Conservation (phyloP, 495 filamentous ascomycete genomes). For the Trichoderma reesei region DNA sequence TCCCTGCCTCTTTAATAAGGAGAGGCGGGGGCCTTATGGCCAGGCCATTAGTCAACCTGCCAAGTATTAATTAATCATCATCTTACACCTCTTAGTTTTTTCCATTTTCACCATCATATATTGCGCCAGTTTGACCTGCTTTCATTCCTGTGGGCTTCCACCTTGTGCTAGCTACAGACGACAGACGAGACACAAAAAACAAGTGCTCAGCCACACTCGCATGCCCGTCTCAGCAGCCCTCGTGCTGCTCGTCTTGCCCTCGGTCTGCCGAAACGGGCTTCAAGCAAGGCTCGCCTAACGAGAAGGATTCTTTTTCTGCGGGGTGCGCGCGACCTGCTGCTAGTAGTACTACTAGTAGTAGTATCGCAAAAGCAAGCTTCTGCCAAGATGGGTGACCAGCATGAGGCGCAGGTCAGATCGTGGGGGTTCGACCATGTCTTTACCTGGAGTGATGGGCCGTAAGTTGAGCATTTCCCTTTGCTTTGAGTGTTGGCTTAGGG, state of each 20-base stretch:
- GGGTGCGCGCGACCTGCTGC: background rate
- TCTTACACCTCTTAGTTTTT: no score
- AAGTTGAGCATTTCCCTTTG: slow-evolving; percentile 23
- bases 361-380: background rate
- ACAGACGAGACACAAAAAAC: no score
- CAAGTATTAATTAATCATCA: no score
- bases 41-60: no score
- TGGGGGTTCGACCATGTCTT: slow-evolving; percentile 75
- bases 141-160: background rate
- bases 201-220: background rate
- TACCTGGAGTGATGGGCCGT: slow-evolving; percentile 72
- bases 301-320: background rate
- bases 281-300: background rate
- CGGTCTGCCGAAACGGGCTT: background rate
- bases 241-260: background rate
- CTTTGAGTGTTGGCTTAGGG: no score
- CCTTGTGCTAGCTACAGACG: no score
- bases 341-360: no score
- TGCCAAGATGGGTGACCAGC: slow-evolving; percentile 13
- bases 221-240: background rate
- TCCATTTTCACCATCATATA: no score
- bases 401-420: slow-evolving; percentile 54
- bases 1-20: no score
- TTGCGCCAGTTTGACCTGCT: no score
- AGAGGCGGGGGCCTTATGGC: no score